A percentile compares a stretch with the other conserved stretches of the same genome.
Evolutionary conservation across 106 monocot genomes (phyloP).

Genomic region (Allium cepa): DNA sequence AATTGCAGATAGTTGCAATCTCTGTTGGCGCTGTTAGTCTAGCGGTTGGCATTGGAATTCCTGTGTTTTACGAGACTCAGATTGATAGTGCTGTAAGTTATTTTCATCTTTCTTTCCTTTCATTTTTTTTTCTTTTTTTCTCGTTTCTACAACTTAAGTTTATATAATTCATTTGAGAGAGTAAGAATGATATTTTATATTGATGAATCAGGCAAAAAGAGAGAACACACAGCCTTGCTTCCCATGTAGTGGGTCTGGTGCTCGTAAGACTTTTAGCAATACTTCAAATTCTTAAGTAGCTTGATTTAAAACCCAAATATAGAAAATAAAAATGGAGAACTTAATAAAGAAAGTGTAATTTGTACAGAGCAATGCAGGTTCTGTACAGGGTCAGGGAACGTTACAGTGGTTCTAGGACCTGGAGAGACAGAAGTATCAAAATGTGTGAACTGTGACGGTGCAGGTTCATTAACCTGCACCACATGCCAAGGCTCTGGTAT

Average conservation of each 20-base stretch:
- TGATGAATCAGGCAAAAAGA: constrained; percentile 56
- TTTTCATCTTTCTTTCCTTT: not conserved
- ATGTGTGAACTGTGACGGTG: constrained; percentile 86
- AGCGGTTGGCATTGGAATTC: constrained; percentile 77
- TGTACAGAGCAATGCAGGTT: constrained; percentile 78
- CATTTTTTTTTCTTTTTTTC: not conserved
- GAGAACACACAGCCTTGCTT: constrained; percentile 91
- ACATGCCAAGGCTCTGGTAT: constrained; percentile 90
- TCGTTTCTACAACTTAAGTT: not conserved
- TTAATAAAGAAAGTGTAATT: too few species aligned
- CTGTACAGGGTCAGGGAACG: constrained; percentile 58
- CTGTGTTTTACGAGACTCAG: constrained; percentile 81
- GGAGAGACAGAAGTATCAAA: constrained; percentile 72
- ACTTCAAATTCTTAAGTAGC: not conserved
- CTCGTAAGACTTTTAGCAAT: constrained; percentile 45
- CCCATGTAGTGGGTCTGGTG: constrained; percentile 83
- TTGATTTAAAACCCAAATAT: not conserved
- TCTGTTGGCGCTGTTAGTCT: constrained; percentile 74
- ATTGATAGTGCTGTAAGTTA: constrained; percentile 76
- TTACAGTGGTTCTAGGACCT: constrained; percentile 69
- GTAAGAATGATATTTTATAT: not conserved
- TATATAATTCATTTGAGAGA: too few species aligned
- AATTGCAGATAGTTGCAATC: constrained; percentile 55
- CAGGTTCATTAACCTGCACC: constrained; percentile 79
- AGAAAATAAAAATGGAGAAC: not conserved